Evolutionary conservation across 2,329 filamentous ascomycete genomes (phyloP), one percentile per base, ranked within the genome.

Genomic region (Parastagonospora nodorum): DNA sequence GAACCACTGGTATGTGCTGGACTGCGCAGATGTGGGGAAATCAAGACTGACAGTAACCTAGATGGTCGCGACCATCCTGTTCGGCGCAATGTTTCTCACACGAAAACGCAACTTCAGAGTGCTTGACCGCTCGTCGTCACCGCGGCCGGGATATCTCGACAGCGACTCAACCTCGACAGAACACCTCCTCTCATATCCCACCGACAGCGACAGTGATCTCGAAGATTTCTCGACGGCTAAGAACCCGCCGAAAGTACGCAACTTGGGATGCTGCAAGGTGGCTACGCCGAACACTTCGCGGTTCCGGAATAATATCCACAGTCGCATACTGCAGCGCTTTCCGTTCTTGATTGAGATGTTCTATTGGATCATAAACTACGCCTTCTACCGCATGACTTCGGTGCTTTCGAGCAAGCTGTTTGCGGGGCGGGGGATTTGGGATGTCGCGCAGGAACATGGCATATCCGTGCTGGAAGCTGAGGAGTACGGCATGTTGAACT

Each of bases 281-380:
- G 64, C 72, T 8, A 86, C 79, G 5, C 84, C 84, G 9, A 86
- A 85, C 61, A 82, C 84, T 2, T 82, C 82, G 2, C 79, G 82
- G n/a, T 88, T 86, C 69, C 77, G 80, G 33, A 77, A 81, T 52
- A 73, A 87, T 65, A 68, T 82, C 42, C 85, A 88, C 67, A 86
- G 82, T 53, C 78, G 84, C 24, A 78, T 88, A 48, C 75, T 88
- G 51, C 82, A 87, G 67, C 86, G 85, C 64, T 88, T 85, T 58
- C 86, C 87, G 4, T 89, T 89, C 65, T 70, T 89, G 47, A 80
- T 89, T 42, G 86, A 89, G 70, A 88, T 89, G 84, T 88, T 88
- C 69, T 89, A 89, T 74, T 89, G 86, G 86, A 78, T 81, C 37
- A 78, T 88, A 60, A 88, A 85, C 63, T 82, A 86, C 57, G 76